Base-by-base conservation (phyloP, 1,139 yeast genomes). In the Pichiaceae sp. region DNA sequence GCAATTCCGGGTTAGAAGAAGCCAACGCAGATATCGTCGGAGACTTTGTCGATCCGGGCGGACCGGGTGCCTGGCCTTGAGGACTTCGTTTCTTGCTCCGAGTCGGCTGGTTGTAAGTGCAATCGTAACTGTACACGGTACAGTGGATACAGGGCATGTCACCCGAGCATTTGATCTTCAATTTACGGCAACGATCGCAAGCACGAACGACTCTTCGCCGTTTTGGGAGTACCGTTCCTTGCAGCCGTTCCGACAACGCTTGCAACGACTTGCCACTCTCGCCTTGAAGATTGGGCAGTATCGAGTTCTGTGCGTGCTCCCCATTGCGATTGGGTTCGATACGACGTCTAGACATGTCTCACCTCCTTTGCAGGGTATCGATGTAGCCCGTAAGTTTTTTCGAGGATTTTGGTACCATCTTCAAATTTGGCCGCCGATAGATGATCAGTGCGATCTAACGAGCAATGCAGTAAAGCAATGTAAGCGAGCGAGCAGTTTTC, bases 101-200 rank as follows among this genome's bases (percentile, higher is more conserved):
- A 31, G 48, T 50, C 28, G 78, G 78, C 45, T 68, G 72, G 45
- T 70, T 72, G 48, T 75, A 76, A 17, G 76, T 68, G 56, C 91
- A 78, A 37, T 68, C 72, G 57, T 81, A 84, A 8, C 86, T 78
- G 58, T 86, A 87, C 2, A 86, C 95, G 0, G 96, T 83, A 54
- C 95, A 85, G 55, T 83, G 93, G 34, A 80, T 78, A 59, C 96
- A 86, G 1, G 95, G 95, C 49, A 78, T 78, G 52, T 77, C 75
- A 14, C 95, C 96, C 46, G 85, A 93, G 59, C 96, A 86, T 53
- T 82, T 82, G 49, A 85, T 89, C 58, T 86, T 86, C 56, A 83
- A 79, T 56, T 75, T 64, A 19, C 62, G 43, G 65, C 50, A 86
- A 42, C 77, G 77, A 50, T 82, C 91, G 57, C 96, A 86, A 2